Conservation (phyloP, 1,139 yeast species). For the Saccharomyces hybrid region DNA sequence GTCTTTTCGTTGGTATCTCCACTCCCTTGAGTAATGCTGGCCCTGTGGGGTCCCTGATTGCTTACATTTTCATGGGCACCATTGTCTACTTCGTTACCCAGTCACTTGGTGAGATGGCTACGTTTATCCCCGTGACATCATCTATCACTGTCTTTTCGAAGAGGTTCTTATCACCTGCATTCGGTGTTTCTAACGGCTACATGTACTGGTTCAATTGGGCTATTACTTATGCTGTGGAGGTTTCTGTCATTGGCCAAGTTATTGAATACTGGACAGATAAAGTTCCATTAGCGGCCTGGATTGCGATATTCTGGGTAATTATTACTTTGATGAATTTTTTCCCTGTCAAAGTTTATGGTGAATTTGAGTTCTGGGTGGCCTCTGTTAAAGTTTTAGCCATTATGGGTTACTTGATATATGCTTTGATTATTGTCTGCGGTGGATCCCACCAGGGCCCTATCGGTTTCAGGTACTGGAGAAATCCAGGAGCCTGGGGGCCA, state of each 20-base stretch:
- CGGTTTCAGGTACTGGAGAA: conserved; percentile 68
- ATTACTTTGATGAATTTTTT: conserved; percentile 46
- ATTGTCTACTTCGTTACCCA: conserved; percentile 61
- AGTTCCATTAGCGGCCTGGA: conserved; percentile 65
- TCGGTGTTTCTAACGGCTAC: conserved; percentile 79
- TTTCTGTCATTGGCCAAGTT: conserved; percentile 72
- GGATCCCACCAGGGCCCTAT: conserved; percentile 61
- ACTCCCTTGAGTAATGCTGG: conserved; percentile 47
- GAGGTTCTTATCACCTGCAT: conserved; percentile 59
- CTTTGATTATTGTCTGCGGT: conserved; percentile 65
- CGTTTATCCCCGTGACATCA: conserved; percentile 64
- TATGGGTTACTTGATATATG: conserved; percentile 61
- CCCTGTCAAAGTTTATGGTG: conserved; percentile 61
- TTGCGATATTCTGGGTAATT: conserved; percentile 57
- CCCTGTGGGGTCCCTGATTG: conserved; percentile 57
- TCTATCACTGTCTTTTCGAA: conserved; percentile 52
- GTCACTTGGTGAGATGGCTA: conserved; percentile 72
- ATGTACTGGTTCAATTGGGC: conserved; percentile 86
- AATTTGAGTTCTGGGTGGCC: conserved; percentile 62
- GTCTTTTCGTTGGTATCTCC: conserved; percentile 53
- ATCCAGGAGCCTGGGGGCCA: conserved; percentile 51
- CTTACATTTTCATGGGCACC: conserved; percentile 59
- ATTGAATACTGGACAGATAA: conserved; percentile 65
- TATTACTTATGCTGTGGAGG: conserved; percentile 72
- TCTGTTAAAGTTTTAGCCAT: conserved; percentile 61